A percentile compares a stretch with the other conserved stretches of the same genome.
These are phyloP conservation scores for Exophiala spinifera DNA, from an alignment of 2,329 filamentous ascomycete species.

Conservation along the genomic window DNA sequence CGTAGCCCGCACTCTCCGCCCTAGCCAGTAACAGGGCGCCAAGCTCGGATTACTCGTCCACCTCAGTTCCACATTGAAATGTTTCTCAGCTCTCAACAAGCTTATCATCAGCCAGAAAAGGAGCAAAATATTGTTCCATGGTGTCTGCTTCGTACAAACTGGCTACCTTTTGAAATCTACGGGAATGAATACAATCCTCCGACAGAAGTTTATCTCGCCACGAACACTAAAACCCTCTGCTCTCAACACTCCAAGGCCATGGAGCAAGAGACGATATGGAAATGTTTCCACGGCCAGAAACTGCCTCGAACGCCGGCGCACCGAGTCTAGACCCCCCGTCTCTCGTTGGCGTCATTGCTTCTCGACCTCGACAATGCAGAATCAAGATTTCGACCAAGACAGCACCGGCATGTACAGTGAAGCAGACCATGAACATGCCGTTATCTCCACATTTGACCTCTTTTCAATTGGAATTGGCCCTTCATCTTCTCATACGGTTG, in stretches of 20 bases:
- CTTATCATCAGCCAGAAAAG: too few relatives aligned
- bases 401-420: slow-evolving; percentile 10
- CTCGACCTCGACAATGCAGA: slow-evolving; percentile 4
- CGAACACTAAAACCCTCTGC: background rate
- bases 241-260: background rate
- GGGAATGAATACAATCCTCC: background rate
- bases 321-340: background rate
- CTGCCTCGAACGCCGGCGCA: too few relatives aligned
- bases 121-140: too few relatives aligned
- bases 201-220: slow-evolving; percentile 2
- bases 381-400: slow-evolving; percentile 10
- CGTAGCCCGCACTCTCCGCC: too few relatives aligned
- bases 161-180: background rate
- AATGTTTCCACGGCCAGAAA: too few relatives aligned
- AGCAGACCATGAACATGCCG: slow-evolving; percentile 23
- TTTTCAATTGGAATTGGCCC: slow-evolving; percentile 28
- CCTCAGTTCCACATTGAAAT: too few relatives aligned
- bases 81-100: too few relatives aligned
- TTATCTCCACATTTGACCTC: slow-evolving; percentile 27
- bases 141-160: too few relatives aligned
- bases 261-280: too few relatives aligned
- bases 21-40: too few relatives aligned
- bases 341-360: background rate
- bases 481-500: slow-evolving; percentile 26
- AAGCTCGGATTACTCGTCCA: too few relatives aligned